These are phyloP conservation scores for Mucor racemosus DNA, from an alignment of 371 early-diverging fungal species.

Conservation along the genomic window DNA sequence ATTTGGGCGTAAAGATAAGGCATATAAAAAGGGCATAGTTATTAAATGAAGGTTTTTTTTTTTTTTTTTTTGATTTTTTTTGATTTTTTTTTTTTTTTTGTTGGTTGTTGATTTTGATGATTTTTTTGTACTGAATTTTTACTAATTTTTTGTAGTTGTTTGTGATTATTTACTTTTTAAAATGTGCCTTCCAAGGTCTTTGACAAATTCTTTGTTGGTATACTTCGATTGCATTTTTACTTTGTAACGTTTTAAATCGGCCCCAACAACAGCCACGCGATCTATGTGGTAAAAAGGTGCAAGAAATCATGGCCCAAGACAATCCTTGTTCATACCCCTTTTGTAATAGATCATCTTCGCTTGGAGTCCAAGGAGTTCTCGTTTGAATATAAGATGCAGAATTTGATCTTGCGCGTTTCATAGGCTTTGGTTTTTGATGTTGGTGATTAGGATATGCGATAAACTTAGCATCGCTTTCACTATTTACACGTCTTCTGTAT, in stretches of 20 bases:
- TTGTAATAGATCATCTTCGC: constrained; percentile 43
- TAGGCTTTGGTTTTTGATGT: not conserved
- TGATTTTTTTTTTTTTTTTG: not conserved
- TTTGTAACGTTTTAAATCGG: constrained; percentile 47
- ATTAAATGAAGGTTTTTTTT: not conserved
- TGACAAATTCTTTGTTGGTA: constrained; percentile 35
- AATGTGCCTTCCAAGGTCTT: constrained; percentile 39
- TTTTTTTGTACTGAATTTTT: not conserved
- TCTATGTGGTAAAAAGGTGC: constrained; percentile 48
- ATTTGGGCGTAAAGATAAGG: not conserved
- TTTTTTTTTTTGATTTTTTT: too few relatives aligned
- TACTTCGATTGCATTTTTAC: constrained; percentile 34
- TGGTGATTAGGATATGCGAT: constrained; percentile 1
- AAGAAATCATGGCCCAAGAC: constrained; percentile 53
- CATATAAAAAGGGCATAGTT: not conserved
- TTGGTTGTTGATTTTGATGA: not conserved
- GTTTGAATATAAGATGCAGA: constrained; percentile 16
- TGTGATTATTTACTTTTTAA: not conserved
- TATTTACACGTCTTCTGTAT: constrained; percentile 18
- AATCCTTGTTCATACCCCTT: constrained; percentile 49
- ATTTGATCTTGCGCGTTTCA: constrained; percentile 6
- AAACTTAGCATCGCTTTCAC: constrained; percentile 8
- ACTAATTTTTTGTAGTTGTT: too few relatives aligned
- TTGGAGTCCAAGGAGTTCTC: constrained; percentile 43
- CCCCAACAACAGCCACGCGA: constrained; percentile 57